A percentile compares a stretch with the other conserved stretches of the same genome.
phyloP scores from a whole-genome alignment of 2,329 filamentous ascomycete genomes.

The Pezicula carpinea region DNA sequence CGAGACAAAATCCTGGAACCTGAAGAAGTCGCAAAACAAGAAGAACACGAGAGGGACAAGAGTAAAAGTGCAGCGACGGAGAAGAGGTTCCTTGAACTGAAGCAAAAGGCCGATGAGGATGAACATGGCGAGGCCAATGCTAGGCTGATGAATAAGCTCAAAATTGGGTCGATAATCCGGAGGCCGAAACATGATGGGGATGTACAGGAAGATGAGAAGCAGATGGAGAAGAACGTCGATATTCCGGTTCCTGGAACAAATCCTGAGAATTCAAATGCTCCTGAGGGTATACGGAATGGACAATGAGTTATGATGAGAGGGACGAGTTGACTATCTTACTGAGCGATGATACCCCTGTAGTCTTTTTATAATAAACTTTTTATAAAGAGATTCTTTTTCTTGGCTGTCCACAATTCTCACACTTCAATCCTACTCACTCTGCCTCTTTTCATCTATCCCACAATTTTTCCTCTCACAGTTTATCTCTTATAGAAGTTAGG shows the following conservation, averaged over 20 bases:
- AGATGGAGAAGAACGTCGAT: conserved; percentile 8
- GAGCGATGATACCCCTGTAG: neutral
- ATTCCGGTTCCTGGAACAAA: conserved; percentile 16
- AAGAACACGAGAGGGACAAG: conserved; percentile 57
- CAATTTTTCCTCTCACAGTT: too few relatives aligned
- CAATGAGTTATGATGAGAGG: neutral
- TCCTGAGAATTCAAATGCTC: conserved; percentile 21
- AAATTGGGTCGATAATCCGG: conserved; percentile 12
- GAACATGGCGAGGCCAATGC: conserved; percentile 16
- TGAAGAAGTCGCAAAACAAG: conserved; percentile 49
- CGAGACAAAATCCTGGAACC: conserved; percentile 59
- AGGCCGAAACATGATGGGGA: neutral
- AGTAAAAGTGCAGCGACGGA: conserved; percentile 54
- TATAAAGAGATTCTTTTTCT: too few relatives aligned
- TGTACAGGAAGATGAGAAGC: conserved; percentile 1
- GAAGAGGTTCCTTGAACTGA: conserved; percentile 32
- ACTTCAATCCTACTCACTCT: too few relatives aligned
- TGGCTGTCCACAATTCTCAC: too few relatives aligned
- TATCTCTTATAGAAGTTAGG: too few relatives aligned
- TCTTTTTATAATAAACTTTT: too few relatives aligned
- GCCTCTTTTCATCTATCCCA: too few relatives aligned
- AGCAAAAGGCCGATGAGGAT: conserved; percentile 21
- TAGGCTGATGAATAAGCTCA: conserved; percentile 38
- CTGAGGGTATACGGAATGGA: conserved; percentile 14
- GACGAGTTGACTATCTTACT: neutral